Evolutionary conservation across 148 eudicot species (phyloP).

Genomic region (Rhododendron mucronatum): DNA sequence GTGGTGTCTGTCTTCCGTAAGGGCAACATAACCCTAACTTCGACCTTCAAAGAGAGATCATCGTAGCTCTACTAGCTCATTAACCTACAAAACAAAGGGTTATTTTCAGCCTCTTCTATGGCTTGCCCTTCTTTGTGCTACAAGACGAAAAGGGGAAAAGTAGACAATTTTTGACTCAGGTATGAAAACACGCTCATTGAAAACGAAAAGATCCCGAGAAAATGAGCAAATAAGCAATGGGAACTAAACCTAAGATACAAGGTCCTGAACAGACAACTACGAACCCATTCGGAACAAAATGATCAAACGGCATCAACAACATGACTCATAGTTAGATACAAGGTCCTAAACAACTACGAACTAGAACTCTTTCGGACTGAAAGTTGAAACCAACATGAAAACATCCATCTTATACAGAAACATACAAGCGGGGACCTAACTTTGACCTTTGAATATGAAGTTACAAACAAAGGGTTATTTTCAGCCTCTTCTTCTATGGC

Average conservation of each 20-base stretch:
- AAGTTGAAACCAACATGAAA: not conserved
- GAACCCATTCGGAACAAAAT: not conserved
- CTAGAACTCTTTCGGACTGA: not conserved
- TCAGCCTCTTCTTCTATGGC: conserved; percentile 13
- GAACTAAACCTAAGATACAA: not conserved
- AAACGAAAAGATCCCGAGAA: not conserved
- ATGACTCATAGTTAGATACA: not conserved
- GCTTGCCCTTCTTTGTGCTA: conserved; percentile 26
- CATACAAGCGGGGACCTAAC: not conserved
- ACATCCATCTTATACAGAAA: conserved; percentile 4
- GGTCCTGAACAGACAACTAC: not conserved
- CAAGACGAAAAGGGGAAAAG: conserved; percentile 18
- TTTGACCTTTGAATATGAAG: not conserved
- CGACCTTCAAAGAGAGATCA: not conserved
- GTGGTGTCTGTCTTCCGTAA: not conserved
- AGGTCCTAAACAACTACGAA: not conserved
- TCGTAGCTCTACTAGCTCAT: not conserved
- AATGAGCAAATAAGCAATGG: not conserved
- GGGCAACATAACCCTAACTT: not conserved
- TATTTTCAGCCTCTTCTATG: conserved; percentile 3
- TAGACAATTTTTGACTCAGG: not conserved
- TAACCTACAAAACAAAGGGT: not conserved
- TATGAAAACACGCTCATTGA: not conserved
- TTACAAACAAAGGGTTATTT: not conserved
- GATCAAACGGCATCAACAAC: not conserved